These are phyloP conservation scores for Atkinsonella texensis DNA, from an alignment of 2,329 filamentous ascomycete species.

Conservation along the genomic window DNA sequence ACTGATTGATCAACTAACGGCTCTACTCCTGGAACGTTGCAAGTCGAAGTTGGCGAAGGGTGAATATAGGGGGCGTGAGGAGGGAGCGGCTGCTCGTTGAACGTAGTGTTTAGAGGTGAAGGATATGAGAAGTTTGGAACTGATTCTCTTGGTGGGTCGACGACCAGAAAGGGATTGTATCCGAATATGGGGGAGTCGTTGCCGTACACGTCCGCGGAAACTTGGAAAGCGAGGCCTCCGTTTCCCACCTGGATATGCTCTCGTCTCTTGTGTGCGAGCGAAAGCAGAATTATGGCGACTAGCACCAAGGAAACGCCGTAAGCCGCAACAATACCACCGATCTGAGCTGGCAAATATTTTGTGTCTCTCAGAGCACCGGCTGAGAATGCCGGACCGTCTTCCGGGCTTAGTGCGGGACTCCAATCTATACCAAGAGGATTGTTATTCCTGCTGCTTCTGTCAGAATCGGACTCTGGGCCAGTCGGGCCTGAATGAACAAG, in stretches of 20 bases:
- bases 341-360: slow-evolving; percentile 63
- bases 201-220: slow-evolving; percentile 12
- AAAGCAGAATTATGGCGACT: slow-evolving; percentile 54
- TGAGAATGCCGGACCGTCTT: slow-evolving; percentile 48
- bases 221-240: slow-evolving; percentile 35
- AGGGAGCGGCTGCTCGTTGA: slow-evolving; percentile 9
- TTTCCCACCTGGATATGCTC: slow-evolving; percentile 39
- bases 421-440: slow-evolving; percentile 33
- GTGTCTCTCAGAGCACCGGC: slow-evolving; percentile 46
- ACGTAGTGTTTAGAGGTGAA: slow-evolving; percentile 26
- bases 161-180: background rate
- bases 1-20: slow-evolving; percentile 66
- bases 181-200: slow-evolving; percentile 11
- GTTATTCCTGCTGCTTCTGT: slow-evolving; percentile 14
- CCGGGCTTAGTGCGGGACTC: slow-evolving; percentile 37
- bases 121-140: slow-evolving; percentile 41
- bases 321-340: slow-evolving; percentile 71
- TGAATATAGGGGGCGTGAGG: slow-evolving; percentile 29
- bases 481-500: slow-evolving; percentile 15
- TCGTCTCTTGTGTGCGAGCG: slow-evolving; percentile 44
- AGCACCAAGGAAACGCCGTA: slow-evolving; percentile 70
- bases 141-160: background rate
- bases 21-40: slow-evolving; percentile 45
- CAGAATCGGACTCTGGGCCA: slow-evolving; percentile 5
- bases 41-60: slow-evolving; percentile 34